phyloP scores from a whole-genome alignment of 345 rosid species.

The Sapria himalayana region DNA sequence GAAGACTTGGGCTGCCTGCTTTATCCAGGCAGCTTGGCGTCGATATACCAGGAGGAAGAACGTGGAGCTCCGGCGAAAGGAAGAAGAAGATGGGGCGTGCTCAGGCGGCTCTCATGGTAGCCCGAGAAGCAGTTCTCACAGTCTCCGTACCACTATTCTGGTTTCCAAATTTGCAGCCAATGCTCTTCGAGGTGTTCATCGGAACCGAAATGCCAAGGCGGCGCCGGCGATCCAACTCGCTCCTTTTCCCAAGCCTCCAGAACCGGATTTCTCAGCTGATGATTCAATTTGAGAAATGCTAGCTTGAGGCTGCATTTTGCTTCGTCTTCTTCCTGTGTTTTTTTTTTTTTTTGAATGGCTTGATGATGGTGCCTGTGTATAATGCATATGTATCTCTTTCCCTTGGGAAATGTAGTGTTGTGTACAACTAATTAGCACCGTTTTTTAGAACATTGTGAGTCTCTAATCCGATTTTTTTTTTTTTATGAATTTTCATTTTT shows the following conservation, averaged over 20 bases:
- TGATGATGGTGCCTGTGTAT: too few relatives aligned
- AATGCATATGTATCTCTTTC: too few relatives aligned
- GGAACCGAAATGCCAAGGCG: conserved; percentile 49
- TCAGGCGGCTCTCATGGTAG: conserved; percentile 14
- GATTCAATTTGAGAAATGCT: conserved; percentile 23
- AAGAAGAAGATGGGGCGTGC: conserved; percentile 37
- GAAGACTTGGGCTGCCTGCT: conserved; percentile 99
- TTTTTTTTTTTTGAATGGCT: too few relatives aligned
- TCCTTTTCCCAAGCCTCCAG: conserved; percentile 74
- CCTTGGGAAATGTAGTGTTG: too few relatives aligned
- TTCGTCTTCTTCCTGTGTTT: conserved; percentile 20
- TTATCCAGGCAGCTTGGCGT: conserved; percentile 94
- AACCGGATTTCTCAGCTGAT: conserved; percentile 88
- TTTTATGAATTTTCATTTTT: too few relatives aligned
- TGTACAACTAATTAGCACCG: too few relatives aligned
- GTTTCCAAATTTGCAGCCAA: conserved; percentile 82
- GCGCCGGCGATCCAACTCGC: conserved; percentile 54
- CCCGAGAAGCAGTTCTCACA: conserved; percentile 33
- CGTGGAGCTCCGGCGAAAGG: conserved; percentile 51
- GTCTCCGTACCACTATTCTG: conserved; percentile 75
- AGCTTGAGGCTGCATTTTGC: conserved; percentile 6
- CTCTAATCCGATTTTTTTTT: too few relatives aligned
- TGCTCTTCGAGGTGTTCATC: conserved; percentile 71
- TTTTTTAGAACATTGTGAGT: too few relatives aligned
- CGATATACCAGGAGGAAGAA: conserved; percentile 60